Evolutionary conservation across 208 protist species (phyloP).

Genomic region (Balamuthia mandrillaris): DNA sequence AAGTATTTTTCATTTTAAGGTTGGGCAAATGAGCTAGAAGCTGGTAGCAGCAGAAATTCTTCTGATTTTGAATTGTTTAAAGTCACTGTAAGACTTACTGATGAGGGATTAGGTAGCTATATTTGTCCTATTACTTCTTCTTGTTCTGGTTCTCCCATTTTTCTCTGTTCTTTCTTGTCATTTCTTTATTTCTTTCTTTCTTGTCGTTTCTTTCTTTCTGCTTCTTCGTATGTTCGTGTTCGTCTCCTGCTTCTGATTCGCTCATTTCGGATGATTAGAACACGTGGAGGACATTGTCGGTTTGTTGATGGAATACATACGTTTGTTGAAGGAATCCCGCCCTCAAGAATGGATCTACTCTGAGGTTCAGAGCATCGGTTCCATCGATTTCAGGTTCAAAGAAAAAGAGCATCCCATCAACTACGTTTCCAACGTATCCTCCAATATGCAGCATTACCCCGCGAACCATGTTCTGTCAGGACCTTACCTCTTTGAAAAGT

Average conservation of each 20-base stretch:
- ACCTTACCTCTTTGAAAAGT: slow-evolving; percentile 27
- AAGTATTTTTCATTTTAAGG: slow-evolving; percentile 11
- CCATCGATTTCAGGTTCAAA: slow-evolving; percentile 42
- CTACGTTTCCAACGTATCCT: slow-evolving; percentile 32
- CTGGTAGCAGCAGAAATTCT: slow-evolving; percentile 57
- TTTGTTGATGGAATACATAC: slow-evolving; percentile 51
- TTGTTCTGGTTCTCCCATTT: no score
- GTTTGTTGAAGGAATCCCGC: slow-evolving; percentile 15
- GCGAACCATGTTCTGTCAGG: slow-evolving; percentile 32
- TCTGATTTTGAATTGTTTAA: slow-evolving; percentile 65
- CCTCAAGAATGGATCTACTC: slow-evolving; percentile 51
- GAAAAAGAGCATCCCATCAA: slow-evolving; percentile 42
- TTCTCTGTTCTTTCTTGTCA: no score
- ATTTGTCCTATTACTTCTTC: no score
- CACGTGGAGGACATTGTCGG: slow-evolving; percentile 38
- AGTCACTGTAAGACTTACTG: slow-evolving; percentile 49
- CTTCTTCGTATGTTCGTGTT: no score
- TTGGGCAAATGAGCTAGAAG: slow-evolving; percentile 73
- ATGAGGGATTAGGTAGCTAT: slow-evolving; percentile 19
- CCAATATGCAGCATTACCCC: slow-evolving; percentile 43
- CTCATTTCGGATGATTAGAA: slow-evolving; percentile 19
- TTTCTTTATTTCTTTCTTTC: not conserved
- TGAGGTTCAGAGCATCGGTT: slow-evolving; percentile 28
- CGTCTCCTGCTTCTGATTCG: no score
- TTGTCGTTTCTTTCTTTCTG: not conserved